phyloP scores from a whole-genome alignment of 805 yeast species.

The Wickerhamomyces ciferrii region DNA sequence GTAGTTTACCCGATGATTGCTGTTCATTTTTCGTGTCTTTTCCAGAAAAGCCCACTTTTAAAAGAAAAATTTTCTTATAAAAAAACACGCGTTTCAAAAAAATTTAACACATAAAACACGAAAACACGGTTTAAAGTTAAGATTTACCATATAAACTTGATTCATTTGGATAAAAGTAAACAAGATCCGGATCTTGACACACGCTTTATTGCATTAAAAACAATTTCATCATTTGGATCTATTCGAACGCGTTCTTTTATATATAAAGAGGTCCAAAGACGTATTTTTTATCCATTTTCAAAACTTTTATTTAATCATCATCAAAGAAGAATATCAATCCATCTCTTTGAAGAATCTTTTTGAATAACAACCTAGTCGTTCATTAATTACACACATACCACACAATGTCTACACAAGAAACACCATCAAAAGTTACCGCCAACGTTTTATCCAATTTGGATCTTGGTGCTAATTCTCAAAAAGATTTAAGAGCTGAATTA shows the following conservation, averaged over 20 bases:
- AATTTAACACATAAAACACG: background rate
- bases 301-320: background rate
- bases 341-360: slow-evolving; percentile 1
- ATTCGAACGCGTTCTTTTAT: background rate
- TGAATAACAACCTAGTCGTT: background rate
- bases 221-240: background rate
- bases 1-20: background rate
- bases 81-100: background rate
- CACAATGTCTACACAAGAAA: slow-evolving; percentile 46
- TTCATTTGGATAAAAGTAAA: background rate
- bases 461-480: slow-evolving; percentile 33
- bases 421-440: slow-evolving; percentile 68
- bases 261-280: background rate
- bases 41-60: background rate
- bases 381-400: slow-evolving; percentile 1
- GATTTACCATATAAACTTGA: background rate
- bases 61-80: background rate
- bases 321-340: background rate
- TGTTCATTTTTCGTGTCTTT: background rate
- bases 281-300: background rate
- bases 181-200: background rate
- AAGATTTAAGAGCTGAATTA: slow-evolving; percentile 37
- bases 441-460: slow-evolving; percentile 48
- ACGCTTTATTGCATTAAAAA: background rate
- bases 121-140: background rate